Percentiles rank a stretch among this genome's conserved stretches.
Conservation (phyloP, 1,284 basidiomycete genomes). For the Heterobasidion irregulare region DNA sequence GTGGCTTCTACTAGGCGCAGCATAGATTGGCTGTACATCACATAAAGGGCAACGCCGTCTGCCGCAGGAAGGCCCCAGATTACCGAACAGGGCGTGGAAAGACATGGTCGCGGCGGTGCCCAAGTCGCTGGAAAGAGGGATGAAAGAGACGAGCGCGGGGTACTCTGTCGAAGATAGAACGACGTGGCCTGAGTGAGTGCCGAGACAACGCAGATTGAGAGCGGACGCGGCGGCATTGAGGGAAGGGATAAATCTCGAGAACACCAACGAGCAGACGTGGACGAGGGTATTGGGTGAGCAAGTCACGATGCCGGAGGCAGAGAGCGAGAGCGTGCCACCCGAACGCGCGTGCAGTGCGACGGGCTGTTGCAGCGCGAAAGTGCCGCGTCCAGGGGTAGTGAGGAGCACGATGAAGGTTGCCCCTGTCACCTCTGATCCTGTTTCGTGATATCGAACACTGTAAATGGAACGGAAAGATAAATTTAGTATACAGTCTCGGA, state of each 20-base stretch:
- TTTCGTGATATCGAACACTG: conserved; percentile 10
- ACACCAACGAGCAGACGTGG: conserved; percentile 8
- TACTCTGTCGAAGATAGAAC: conserved; percentile 1
- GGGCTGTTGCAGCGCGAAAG: conserved; percentile 20
- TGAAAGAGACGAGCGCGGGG: not conserved
- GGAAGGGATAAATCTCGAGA: conserved; percentile 2
- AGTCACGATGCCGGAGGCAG: conserved; percentile 5
- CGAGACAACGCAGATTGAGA: conserved; percentile 10
- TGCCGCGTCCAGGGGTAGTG: conserved; percentile 14
- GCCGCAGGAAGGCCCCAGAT: not conserved
- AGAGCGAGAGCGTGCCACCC: conserved; percentile 7
- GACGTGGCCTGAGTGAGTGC: conserved; percentile 5
- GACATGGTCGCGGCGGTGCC: not conserved
- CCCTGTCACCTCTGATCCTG: conserved; percentile 6
- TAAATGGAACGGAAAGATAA: not conserved
- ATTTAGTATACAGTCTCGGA: not conserved
- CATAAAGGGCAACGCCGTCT: not conserved
- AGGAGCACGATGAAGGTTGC: conserved; percentile 24
- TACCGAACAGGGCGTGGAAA: not conserved
- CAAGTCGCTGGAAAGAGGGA: not conserved
- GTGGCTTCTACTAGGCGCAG: not conserved
- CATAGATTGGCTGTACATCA: not conserved
- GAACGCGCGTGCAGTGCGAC: conserved; percentile 19
- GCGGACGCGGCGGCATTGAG: conserved; percentile 4
- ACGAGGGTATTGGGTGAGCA: conserved; percentile 5